phyloP scores from a whole-genome alignment of 2,329 filamentous ascomycete species.

The Fusarium annulatum region DNA sequence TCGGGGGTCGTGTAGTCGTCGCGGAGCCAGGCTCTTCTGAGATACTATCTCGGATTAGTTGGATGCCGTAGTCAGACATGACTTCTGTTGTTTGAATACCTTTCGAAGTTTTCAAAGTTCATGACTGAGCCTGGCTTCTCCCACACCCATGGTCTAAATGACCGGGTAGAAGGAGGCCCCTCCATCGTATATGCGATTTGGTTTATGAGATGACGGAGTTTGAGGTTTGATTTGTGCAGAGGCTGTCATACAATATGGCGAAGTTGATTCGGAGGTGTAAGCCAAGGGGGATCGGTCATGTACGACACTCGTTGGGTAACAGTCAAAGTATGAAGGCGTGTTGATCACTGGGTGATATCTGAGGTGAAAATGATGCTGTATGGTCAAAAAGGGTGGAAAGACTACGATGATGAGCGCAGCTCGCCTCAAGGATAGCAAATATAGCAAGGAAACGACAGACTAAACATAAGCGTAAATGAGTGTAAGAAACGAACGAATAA shows the following conservation, averaged over 20 bases:
- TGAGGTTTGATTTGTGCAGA: constrained; percentile 14
- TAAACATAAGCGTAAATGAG: constrained; percentile 21
- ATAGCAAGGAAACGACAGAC: constrained; percentile 18
- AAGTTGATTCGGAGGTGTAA: constrained; percentile 4
- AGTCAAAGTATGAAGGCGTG: constrained; percentile 18
- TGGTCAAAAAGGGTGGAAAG: constrained; percentile 21
- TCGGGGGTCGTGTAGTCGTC: constrained; percentile 28
- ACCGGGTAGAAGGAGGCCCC: constrained; percentile 41
- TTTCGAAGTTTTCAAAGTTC: constrained; percentile 45
- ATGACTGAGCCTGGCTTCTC: constrained; percentile 40
- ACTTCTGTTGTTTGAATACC: constrained; percentile 24
- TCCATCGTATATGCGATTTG: constrained; percentile 34
- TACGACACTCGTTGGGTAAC: constrained; percentile 38
- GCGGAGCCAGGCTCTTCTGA: constrained; percentile 41
- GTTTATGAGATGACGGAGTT: constrained; percentile 15
- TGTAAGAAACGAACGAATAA: constrained; percentile 36
- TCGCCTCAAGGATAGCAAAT: constrained; percentile 37
- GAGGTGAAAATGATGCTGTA: neutral
- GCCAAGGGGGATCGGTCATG: constrained; percentile 22
- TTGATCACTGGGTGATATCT: constrained; percentile 18
- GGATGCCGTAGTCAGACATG: constrained; percentile 12
- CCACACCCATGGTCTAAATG: constrained; percentile 38
- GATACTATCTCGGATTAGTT: constrained; percentile 35
- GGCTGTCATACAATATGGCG: constrained; percentile 20
- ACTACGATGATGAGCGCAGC: constrained; percentile 41